Conservation (phyloP, 257 asterid genomes). For the Solanum clarkiae region DNA sequence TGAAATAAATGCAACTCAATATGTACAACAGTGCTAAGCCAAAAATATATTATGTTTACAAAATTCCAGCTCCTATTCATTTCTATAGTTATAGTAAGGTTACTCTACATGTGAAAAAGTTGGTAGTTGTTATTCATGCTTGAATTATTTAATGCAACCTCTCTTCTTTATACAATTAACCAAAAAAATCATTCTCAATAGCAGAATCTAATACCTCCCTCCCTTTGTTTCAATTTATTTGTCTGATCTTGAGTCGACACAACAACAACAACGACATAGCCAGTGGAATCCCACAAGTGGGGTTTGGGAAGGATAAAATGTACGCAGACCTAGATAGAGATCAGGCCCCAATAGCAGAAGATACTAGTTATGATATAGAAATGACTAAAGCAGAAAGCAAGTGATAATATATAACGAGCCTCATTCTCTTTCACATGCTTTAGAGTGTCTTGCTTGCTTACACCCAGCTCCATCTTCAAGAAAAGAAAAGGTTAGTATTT, state of each 20-base stretch:
- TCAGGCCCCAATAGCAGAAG: too few species aligned
- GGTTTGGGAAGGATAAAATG: too few species aligned
- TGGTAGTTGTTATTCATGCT: not conserved
- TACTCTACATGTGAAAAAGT: not conserved
- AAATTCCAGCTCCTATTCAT: not conserved
- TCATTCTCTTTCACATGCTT: conserved; percentile 1
- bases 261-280: too few species aligned
- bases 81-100: not conserved
- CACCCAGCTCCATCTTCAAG: not conserved
- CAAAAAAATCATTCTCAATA: not conserved
- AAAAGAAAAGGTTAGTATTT: not conserved
- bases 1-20: not conserved
- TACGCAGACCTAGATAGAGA: too few species aligned
- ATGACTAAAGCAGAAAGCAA: too few species aligned
- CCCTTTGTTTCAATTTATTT: too few species aligned
- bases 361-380: too few species aligned
- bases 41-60: not conserved
- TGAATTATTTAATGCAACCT: not conserved
- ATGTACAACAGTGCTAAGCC: not conserved
- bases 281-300: too few species aligned
- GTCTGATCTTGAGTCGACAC: too few species aligned
- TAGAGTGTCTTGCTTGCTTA: not conserved
- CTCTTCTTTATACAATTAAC: not conserved
- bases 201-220: not conserved
- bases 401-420: not conserved